Base-by-base conservation (phyloP, 768 basidiomycete genomes). In the Auricularia cornea region DNA sequence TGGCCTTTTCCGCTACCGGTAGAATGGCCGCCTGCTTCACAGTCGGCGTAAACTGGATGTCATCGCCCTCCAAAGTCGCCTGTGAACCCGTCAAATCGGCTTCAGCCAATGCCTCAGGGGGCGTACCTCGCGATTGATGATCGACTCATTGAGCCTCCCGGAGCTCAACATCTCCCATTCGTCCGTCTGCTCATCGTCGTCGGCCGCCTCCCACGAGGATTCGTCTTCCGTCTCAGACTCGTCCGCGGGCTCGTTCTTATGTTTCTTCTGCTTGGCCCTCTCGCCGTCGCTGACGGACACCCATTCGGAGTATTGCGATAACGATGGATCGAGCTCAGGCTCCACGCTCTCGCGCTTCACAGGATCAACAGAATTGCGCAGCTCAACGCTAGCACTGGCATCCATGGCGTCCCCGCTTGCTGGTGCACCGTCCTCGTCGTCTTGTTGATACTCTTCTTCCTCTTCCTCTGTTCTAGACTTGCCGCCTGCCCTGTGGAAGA, bases 211-310 rank as follows among this genome's bases (percentile, higher is more conserved):
- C 16, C 20, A 48, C 44, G 16, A 18, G 20, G 20, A 89, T 68
- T 90, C 89, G 29, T 79, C 77, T 63, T 91, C 88, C 1, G 84
- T 86, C 66, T 81, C 84, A 3, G 84, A 78, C 52, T 83, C 85
- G 0, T 81, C 80, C 4, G 77, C 79, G 28, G 74, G 75, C 56
- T 72, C 70, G 23, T 60, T 63, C 14, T 71, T 68, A 28, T 78
- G 68, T 38, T 67, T 35, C 31, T 56, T 52, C 18, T 67, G 63
- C 26, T 71, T 65, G 3, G 73, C 72, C 28, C 77, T 69, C 32
- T 83, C 82, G 28, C 86, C 77, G 30, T 81, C 80, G 54, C 26
- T 57, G 26, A 26, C 18, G 26, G 30, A 28, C 12, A 57, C 26
- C 54, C 54, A 57, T 26, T 57, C 54, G 28, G 54, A 57, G 30